These are phyloP conservation scores for Torulaspora quercuum DNA, from an alignment of 805 yeast species.

Conservation along the genomic window DNA sequence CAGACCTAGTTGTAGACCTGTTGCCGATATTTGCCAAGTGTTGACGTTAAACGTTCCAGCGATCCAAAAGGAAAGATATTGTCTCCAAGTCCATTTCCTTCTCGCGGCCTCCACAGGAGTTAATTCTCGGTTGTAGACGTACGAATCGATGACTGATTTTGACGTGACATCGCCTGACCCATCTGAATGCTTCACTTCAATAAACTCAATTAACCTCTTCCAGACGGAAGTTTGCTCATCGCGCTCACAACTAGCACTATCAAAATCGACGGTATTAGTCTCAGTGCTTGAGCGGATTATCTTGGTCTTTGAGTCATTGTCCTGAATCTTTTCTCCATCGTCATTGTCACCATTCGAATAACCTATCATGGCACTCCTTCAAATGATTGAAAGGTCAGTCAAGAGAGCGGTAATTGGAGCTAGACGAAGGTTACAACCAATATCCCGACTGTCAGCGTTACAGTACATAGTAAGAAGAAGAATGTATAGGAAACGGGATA, in stretches of 20 bases:
- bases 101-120: slow-evolving; percentile 72
- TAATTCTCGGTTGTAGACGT: slow-evolving; percentile 72
- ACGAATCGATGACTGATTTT: slow-evolving; percentile 30
- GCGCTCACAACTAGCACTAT: not conserved
- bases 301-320: slow-evolving; percentile 1
- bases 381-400: too few relatives aligned
- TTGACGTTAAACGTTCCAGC: slow-evolving; percentile 88
- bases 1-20: slow-evolving; percentile 75
- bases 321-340: not conserved
- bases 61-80: slow-evolving; percentile 79
- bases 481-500: too few relatives aligned
- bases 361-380: too few relatives aligned
- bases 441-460: too few relatives aligned
- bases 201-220: slow-evolving; percentile 6
- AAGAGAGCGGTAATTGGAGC: too few relatives aligned
- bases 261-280: slow-evolving; percentile 1
- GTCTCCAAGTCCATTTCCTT: slow-evolving; percentile 81
- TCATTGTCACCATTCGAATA: too few relatives aligned
- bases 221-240: slow-evolving; percentile 1
- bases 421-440: too few relatives aligned
- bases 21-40: slow-evolving; percentile 90
- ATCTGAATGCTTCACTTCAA: slow-evolving; percentile 12
- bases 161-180: slow-evolving; percentile 6
- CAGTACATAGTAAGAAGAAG: too few relatives aligned
- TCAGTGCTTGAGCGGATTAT: slow-evolving; percentile 1